phyloP scores from a whole-genome alignment of 192 early-diverging fungal genomes.

The Thoreauomyces humboldtii region DNA sequence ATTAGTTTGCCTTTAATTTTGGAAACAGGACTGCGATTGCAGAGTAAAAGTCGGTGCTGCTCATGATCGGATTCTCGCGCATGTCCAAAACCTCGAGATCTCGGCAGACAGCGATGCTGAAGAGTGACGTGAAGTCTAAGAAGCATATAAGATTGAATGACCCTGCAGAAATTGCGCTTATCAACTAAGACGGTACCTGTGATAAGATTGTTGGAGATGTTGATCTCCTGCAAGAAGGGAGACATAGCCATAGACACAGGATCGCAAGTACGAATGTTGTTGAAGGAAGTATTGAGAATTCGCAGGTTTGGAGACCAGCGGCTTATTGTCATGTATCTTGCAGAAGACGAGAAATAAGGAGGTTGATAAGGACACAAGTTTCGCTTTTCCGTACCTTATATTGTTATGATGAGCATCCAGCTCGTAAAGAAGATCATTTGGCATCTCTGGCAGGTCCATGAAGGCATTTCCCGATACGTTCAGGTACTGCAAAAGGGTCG shows the following conservation, averaged over 20 bases:
- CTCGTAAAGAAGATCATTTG: conserved; percentile 18
- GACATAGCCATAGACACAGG: conserved; percentile 16
- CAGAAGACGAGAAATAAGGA: not conserved
- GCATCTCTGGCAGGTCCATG: conserved; percentile 17
- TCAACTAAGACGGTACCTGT: too few species aligned
- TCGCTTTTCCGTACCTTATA: conserved; percentile 25
- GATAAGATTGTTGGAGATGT: conserved; percentile 19
- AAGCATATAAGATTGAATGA: conserved; percentile 2
- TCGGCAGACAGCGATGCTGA: conserved; percentile 14
- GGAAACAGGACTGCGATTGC: conserved; percentile 15
- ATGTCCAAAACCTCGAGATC: conserved; percentile 13
- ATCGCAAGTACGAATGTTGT: conserved; percentile 14
- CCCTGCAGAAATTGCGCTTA: not conserved
- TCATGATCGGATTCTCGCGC: conserved; percentile 10
- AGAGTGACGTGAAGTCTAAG: conserved; percentile 13
- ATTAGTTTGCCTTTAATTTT: conserved; percentile 11
- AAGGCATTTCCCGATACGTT: conserved; percentile 21
- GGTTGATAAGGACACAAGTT: not conserved
- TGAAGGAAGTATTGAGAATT: conserved; percentile 6
- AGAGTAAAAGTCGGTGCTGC: not conserved
- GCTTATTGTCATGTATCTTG: conserved; percentile 19
- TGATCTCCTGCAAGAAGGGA: conserved; percentile 25
- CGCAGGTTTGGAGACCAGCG: conserved; percentile 16
- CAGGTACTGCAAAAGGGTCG: conserved; percentile 16
- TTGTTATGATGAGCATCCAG: conserved; percentile 22